These are phyloP conservation scores for Aphanoascus verrucosus DNA, from an alignment of 2,329 filamentous ascomycete species.

Conservation along the genomic window DNA sequence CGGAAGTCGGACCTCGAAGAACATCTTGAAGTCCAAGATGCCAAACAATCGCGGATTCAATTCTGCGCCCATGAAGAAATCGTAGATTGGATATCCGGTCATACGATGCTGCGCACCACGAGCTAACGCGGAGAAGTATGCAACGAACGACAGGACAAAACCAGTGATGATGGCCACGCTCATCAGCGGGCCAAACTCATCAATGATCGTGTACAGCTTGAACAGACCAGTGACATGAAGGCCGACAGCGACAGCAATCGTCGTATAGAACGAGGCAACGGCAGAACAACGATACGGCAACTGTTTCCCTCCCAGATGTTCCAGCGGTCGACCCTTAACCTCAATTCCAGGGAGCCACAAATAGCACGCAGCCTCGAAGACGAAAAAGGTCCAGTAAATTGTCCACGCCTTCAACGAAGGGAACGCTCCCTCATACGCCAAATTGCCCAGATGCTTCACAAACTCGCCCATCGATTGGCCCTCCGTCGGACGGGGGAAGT, in stretches of 20 bases:
- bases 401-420: slow-evolving; percentile 72
- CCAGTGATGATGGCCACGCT: slow-evolving; percentile 87
- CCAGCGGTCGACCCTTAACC: slow-evolving; percentile 76
- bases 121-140: slow-evolving; percentile 72
- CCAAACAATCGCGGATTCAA: slow-evolving; percentile 78
- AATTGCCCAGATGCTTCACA: slow-evolving; percentile 53
- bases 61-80: slow-evolving; percentile 87
- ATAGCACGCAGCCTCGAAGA: slow-evolving; percentile 76
- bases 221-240: slow-evolving; percentile 79
- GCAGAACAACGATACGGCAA: slow-evolving; percentile 91
- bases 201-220: slow-evolving; percentile 80
- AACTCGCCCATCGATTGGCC: slow-evolving; percentile 64
- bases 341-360: slow-evolving; percentile 77
- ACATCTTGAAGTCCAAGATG: slow-evolving; percentile 86
- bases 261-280: slow-evolving; percentile 76
- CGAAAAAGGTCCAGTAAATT: slow-evolving; percentile 90
- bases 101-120: slow-evolving; percentile 84
- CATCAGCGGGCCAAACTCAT: slow-evolving; percentile 89
- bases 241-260: slow-evolving; percentile 56
- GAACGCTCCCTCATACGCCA: slow-evolving; percentile 76
- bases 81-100: slow-evolving; percentile 71
- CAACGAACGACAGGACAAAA: slow-evolving; percentile 68
- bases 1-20: slow-evolving; percentile 82
- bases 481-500: slow-evolving; percentile 56
- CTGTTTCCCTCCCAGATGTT: slow-evolving; percentile 72